phyloP scores from a whole-genome alignment of 2,329 filamentous ascomycete species.

The Stachybotrys elegans region DNA sequence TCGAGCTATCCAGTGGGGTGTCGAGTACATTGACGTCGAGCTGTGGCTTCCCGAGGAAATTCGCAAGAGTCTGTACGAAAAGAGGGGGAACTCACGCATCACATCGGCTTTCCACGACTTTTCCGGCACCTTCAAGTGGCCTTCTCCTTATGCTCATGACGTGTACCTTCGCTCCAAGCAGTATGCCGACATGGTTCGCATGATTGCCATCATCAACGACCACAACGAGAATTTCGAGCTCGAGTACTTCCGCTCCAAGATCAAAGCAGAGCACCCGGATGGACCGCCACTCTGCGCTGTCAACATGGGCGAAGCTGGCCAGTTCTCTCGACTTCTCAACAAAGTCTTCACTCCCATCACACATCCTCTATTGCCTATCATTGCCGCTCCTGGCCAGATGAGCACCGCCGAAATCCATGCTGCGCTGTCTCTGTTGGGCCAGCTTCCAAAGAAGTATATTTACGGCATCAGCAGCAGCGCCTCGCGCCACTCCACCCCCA shows the following conservation, averaged over 20 bases:
- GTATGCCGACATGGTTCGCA: conserved; percentile 83
- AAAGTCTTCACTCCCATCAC: conserved; percentile 86
- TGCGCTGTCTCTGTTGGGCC: conserved; percentile 71
- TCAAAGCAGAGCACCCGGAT: conserved; percentile 63
- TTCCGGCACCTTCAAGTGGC: conserved; percentile 79
- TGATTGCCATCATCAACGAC: conserved; percentile 79
- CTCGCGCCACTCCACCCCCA: conserved; percentile 58
- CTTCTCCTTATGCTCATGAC: conserved; percentile 63
- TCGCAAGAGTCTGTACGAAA: conserved; percentile 59
- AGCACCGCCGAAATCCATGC: conserved; percentile 82
- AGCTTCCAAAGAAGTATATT: conserved; percentile 72
- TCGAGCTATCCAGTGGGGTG: conserved; percentile 81
- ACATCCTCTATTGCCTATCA: conserved; percentile 75
- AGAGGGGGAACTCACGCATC: conserved; percentile 74
- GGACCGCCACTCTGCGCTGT: conserved; percentile 73
- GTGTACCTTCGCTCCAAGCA: conserved; percentile 67
- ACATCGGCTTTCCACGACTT: conserved; percentile 93
- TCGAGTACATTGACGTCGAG: conserved; percentile 87
- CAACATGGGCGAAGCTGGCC: conserved; percentile 83
- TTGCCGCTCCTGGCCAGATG: conserved; percentile 80
- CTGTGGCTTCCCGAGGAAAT: conserved; percentile 79
- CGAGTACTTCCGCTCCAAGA: conserved; percentile 78
- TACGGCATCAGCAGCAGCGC: conserved; percentile 73
- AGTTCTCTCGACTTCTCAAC: conserved; percentile 78
- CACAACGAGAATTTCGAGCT: conserved; percentile 86